Evolutionary conservation across 352 stramenopile species (phyloP).

Genomic region (Phytophthora pistaciae): DNA sequence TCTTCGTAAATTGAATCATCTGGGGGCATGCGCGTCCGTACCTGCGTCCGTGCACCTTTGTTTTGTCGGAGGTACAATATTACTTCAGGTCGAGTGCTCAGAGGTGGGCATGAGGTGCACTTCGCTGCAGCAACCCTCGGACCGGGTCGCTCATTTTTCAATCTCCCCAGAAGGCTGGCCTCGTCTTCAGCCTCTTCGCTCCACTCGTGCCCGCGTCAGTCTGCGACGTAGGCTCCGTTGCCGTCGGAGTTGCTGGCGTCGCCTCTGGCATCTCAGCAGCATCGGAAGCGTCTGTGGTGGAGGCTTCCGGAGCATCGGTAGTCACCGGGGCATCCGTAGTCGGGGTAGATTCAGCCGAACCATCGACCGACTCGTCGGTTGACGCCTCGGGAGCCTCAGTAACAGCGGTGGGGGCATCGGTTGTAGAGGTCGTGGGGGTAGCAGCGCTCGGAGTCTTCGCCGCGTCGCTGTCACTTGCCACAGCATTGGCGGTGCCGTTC

Average conservation of each 20-base stretch:
- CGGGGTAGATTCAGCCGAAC: slow-evolving; percentile 6
- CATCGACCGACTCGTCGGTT: slow-evolving; percentile 1
- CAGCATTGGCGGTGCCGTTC: slow-evolving; percentile 10
- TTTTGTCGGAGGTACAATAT: no score
- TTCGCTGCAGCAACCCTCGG: no score
- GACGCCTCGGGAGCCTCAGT: slow-evolving; percentile 15
- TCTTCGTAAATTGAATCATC: no score
- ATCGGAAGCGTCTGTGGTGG: slow-evolving; percentile 25
- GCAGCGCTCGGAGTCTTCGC: slow-evolving; percentile 4
- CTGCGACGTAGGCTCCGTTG: slow-evolving; percentile 18
- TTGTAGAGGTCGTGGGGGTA: slow-evolving; percentile 1
- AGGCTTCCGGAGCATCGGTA: slow-evolving; percentile 8
- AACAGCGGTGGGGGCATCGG: slow-evolving; percentile 9
- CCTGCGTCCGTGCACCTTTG: no score
- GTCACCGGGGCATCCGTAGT: slow-evolving; percentile 6
- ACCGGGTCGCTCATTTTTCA: no score
- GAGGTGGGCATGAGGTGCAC: no score
- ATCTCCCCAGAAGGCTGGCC: no score
- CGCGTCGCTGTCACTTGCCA: slow-evolving; percentile 11
- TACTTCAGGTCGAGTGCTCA: no score
- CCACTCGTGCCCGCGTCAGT: slow-evolving; percentile 13
- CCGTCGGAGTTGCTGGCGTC: slow-evolving; percentile 14
- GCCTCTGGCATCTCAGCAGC: slow-evolving; percentile 14
- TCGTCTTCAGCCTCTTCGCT: slow-evolving; percentile 14
- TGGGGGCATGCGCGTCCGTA: no score